Evolutionary conservation across 164 flowering plant species (phyloP).

Genomic region (Aristolochia contorta): DNA sequence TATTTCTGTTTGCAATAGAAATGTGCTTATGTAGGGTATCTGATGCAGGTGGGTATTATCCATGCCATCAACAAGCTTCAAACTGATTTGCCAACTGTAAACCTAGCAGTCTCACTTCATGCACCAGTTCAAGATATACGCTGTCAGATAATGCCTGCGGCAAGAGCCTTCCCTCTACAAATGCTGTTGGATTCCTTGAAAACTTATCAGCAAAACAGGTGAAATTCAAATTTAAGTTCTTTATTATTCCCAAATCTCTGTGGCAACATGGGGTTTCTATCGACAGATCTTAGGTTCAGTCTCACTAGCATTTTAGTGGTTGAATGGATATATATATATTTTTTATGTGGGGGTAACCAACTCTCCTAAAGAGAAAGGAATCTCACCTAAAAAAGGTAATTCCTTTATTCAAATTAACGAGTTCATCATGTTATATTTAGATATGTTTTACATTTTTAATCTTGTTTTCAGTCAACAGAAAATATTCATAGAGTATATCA

Average conservation of each 20-base stretch:
- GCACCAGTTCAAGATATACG: conserved; percentile 94
- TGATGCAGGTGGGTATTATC: conserved; percentile 73
- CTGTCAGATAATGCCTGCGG: conserved; percentile 97
- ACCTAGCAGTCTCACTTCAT: conserved; percentile 95
- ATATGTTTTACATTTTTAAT: conserved; percentile 2
- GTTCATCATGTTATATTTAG: background rate
- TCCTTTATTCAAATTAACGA: no score
- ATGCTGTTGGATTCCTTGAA: conserved; percentile 69
- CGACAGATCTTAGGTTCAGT: no score
- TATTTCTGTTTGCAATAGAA: no score
- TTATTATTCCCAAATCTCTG: background rate
- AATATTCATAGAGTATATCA: conserved; percentile 90
- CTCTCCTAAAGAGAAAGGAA: no score
- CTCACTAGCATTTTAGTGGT: no score
- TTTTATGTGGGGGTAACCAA: no score
- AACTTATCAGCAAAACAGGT: conserved; percentile 69
- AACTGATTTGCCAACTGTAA: conserved; percentile 70
- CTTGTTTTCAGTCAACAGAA: conserved; percentile 60
- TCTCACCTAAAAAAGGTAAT: no score
- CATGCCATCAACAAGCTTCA: conserved; percentile 84
- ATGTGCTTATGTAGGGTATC: no score
- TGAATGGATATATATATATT: no score
- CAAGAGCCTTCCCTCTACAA: conserved; percentile 85
- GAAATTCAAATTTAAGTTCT: background rate
- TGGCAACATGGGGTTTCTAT: no score